Evolutionary conservation across 495 filamentous ascomycete genomes (phyloP).

Genomic region (Trichocladium antarcticum): DNA sequence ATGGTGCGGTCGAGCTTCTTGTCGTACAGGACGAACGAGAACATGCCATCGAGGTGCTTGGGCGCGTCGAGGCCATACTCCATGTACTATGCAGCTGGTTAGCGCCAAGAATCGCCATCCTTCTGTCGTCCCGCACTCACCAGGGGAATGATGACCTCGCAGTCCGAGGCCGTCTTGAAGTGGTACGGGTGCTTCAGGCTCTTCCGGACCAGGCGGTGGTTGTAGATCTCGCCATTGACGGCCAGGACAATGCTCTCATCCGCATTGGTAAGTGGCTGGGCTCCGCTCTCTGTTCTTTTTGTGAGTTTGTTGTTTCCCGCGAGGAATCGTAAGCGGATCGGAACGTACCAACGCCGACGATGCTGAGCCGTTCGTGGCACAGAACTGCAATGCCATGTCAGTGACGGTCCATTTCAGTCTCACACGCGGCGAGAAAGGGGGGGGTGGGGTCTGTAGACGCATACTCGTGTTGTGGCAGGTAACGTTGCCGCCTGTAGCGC

Average conservation of each 20-base stretch:
- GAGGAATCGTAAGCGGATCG: conserved; percentile 13
- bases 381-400: conserved; percentile 53
- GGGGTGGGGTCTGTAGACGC: too few relatives aligned
- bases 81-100: conserved; percentile 53
- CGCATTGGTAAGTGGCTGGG: conserved; percentile 87
- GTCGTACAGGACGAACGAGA: conserved; percentile 97
- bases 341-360: conserved; percentile 86
- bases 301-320: conserved; percentile 23
- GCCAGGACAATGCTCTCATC: conserved; percentile 80
- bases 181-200: conserved; percentile 65
- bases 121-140: conserved; percentile 40
- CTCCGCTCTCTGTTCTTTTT: conserved; percentile 62
- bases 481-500: conserved; percentile 66
- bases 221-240: conserved; percentile 99
- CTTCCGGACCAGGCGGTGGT: conserved; percentile 89
- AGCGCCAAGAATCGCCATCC: neutral
- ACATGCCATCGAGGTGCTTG: conserved; percentile 96
- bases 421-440: too few relatives aligned
- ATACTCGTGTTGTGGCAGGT: conserved; percentile 81
- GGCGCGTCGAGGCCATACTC: conserved; percentile 88
- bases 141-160: conserved; percentile 94
- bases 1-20: conserved; percentile 81
- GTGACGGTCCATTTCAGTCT: conserved; percentile 1
- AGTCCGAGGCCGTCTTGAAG: conserved; percentile 97
- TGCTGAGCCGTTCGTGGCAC: conserved; percentile 91